Evolutionary conservation across 208 protist genomes (phyloP), one percentile per base, ranked within the genome.

Genomic region (Zelonia costaricensis): DNA sequence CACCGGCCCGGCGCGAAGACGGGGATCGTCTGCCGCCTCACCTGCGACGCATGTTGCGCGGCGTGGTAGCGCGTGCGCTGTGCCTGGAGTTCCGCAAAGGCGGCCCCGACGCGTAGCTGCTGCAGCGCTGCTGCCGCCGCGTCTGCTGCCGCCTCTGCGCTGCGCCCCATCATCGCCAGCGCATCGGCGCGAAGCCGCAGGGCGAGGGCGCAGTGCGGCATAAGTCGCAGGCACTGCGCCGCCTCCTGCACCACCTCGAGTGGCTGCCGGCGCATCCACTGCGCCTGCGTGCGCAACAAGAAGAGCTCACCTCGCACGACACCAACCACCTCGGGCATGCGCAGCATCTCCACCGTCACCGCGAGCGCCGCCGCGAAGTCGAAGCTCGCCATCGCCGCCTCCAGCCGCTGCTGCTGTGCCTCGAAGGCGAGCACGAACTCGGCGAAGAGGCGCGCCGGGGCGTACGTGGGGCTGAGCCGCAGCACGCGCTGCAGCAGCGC

Each of bases 361-460:
- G 47, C 43, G 36, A 90, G 38, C 16, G 68, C 86, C 9, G 59
- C 36, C 5, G 16, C 48, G 62, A 75, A 82, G 35, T 82, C 47
- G 10, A 67, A 46, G 9, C 52, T 39, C 22, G 52, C 46, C 49
- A 86, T 63, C 22, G 71, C 54, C 16, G 30, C 35, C 23, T 76
- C 61, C 31, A 86, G 53, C 10, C 36, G 12, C 9, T 69, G 28
- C 25, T 91, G 53, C 54, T 78, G 55, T 33, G 86, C 79, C 71
- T 94, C 91, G 9, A 86, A 54, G 1, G 69, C 53, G 1, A 91
- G 69, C 36, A 96, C 62, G 48, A 90, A 88, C 51, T 84, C 65
- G 23, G 80, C 88, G 16, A 96, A 70, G 7, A 71, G 13, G 49
- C 89, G 49, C 9, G 86, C 88, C 12, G 86, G 82, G 2, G 69